phyloP scores from a whole-genome alignment of 805 yeast genomes.

The Cyberlindnera petersonii region DNA sequence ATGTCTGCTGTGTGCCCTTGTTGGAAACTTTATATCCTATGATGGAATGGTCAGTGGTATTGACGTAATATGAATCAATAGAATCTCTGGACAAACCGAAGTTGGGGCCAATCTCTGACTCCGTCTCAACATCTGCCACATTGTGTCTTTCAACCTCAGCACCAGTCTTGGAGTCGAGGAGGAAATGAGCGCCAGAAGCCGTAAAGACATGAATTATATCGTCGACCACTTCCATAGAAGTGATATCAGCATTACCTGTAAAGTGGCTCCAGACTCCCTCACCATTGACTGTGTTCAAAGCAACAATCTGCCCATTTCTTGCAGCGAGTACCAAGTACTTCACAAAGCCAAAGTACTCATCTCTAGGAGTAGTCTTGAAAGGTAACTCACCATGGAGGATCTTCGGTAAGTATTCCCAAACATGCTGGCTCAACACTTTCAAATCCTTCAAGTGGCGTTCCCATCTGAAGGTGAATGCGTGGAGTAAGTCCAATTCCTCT shows the following conservation, averaged over 20 bases:
- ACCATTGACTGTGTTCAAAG: slow-evolving; percentile 40
- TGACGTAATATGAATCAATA: slow-evolving; percentile 20
- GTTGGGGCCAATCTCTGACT: slow-evolving; percentile 17
- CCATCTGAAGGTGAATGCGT: slow-evolving; percentile 33
- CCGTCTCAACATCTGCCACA: slow-evolving; percentile 19
- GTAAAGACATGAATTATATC: slow-evolving; percentile 19
- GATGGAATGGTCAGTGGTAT: slow-evolving; percentile 25
- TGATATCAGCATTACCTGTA: slow-evolving; percentile 22
- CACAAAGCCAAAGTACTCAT: slow-evolving; percentile 41
- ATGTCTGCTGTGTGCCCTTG: slow-evolving; percentile 31
- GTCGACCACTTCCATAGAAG: slow-evolving; percentile 22
- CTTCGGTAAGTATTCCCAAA: slow-evolving; percentile 14
- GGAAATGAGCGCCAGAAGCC: slow-evolving; percentile 19
- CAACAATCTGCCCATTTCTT: slow-evolving; percentile 38
- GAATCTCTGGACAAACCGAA: slow-evolving; percentile 15
- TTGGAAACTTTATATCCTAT: slow-evolving; percentile 21
- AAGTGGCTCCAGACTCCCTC: slow-evolving; percentile 36
- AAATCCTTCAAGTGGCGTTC: slow-evolving; percentile 26
- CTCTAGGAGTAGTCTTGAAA: slow-evolving; percentile 7
- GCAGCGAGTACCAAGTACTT: slow-evolving; percentile 42
- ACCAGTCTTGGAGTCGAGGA: slow-evolving; percentile 31
- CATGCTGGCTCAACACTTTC: slow-evolving; percentile 12
- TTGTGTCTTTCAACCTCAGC: slow-evolving; percentile 17
- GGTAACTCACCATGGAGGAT: slow-evolving; percentile 2
- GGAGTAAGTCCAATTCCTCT: slow-evolving; percentile 25